Evolutionary conservation across 208 protist species (phyloP).

Genomic region (Trypanosoma platydactyli): DNA sequence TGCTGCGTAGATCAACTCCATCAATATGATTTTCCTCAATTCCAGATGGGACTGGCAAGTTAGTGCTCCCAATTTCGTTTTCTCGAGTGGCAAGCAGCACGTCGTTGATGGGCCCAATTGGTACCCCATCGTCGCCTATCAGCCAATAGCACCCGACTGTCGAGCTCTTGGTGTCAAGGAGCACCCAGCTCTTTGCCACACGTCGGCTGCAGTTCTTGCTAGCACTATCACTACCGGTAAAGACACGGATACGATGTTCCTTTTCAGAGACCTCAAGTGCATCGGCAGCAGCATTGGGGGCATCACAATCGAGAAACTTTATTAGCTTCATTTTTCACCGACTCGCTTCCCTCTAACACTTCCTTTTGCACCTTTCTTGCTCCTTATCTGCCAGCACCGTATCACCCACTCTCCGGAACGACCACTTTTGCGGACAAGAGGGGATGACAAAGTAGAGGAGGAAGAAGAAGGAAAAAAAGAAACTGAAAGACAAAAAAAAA

Average conservation of each 20-base stretch:
- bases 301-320: conserved; percentile 79
- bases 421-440: no score
- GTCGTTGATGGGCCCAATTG: conserved; percentile 56
- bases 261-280: conserved; percentile 22
- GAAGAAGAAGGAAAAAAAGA: conserved; percentile 8
- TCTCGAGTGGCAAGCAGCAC: conserved; percentile 47
- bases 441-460: conserved; percentile 10
- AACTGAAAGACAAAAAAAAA: no score
- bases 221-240: neutral
- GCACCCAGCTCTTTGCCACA: conserved; percentile 16
- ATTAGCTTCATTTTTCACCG: conserved; percentile 57
- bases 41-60: conserved; percentile 8
- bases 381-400: neutral
- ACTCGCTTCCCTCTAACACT: neutral
- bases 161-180: conserved; percentile 17
- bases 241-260: conserved; percentile 16
- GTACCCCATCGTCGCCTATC: conserved; percentile 59
- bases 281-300: conserved; percentile 50
- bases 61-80: neutral
- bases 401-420: neutral
- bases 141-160: conserved; percentile 61
- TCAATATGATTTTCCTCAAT: conserved; percentile 34
- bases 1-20: conserved; percentile 70
- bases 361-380: neutral
- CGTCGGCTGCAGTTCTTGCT: neutral